Evolutionary conservation across 192 early-diverging fungal species (phyloP).

Genomic region (Coemansia sp.): DNA sequence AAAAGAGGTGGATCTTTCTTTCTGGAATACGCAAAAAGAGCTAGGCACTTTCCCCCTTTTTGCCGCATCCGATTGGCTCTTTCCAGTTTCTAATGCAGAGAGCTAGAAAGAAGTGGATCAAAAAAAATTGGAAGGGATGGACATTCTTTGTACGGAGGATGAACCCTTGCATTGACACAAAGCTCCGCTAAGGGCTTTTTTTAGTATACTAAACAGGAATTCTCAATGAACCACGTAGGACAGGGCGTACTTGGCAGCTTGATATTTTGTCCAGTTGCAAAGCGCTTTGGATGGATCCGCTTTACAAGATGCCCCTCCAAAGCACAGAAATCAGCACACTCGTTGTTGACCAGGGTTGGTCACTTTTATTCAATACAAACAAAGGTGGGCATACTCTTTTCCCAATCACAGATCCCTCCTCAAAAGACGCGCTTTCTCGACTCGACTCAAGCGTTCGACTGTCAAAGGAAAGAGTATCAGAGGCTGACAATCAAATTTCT

Average conservation of each 20-base stretch:
- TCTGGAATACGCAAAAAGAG: not conserved
- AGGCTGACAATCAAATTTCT: not conserved
- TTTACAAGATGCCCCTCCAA: not conserved
- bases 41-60: not conserved
- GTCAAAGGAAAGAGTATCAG: not conserved
- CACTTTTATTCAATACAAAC: not conserved
- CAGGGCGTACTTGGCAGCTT: not conserved
- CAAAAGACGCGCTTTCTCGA: not conserved
- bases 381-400: not conserved
- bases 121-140: not conserved
- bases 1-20: not conserved
- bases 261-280: not conserved
- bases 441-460: not conserved
- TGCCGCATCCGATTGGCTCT: not conserved
- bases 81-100: not conserved
- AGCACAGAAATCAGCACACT: not conserved
- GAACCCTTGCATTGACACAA: constrained; percentile 4
- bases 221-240: not conserved
- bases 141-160: not conserved
- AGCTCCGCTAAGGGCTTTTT: constrained; percentile 1
- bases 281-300: not conserved
- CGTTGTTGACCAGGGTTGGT: not conserved
- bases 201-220: not conserved
- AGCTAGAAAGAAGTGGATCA: not conserved
- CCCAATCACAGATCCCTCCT: not conserved